Percentiles rank a stretch among this genome's conserved stretches.
phyloP scores from a whole-genome alignment of 106 monocot genomes.

The Dendrobium chrysotoxum region DNA sequence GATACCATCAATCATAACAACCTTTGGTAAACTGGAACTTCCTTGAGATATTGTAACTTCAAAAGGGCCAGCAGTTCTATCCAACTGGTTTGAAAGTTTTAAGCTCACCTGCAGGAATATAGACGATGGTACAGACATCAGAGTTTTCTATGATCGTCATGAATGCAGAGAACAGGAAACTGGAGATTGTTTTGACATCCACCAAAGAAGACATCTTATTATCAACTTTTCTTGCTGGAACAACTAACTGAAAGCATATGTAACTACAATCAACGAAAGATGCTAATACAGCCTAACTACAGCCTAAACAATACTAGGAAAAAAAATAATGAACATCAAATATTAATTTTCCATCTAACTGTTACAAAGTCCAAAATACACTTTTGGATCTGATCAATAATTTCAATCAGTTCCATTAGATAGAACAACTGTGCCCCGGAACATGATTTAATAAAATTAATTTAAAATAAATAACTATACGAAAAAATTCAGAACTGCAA shows the following conservation, averaged over 20 bases:
- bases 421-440: background rate
- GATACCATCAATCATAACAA: constrained; percentile 69
- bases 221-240: background rate
- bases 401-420: background rate
- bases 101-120: constrained; percentile 47
- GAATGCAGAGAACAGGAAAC: background rate
- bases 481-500: background rate
- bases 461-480: background rate
- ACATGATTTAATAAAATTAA: background rate
- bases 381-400: background rate
- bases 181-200: background rate
- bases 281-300: background rate
- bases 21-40: constrained; percentile 49
- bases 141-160: background rate
- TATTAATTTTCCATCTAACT: background rate
- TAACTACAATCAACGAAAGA: background rate
- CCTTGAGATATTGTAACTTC: constrained; percentile 60
- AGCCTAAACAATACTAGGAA: background rate
- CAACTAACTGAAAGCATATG: background rate
- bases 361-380: background rate
- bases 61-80: constrained; percentile 69
- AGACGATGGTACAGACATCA: background rate
- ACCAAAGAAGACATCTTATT: background rate
- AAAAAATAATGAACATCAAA: background rate
- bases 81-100: constrained; percentile 64